A percentile compares a stretch with the other conserved stretches of the same genome.
These are phyloP conservation scores for Coccomyxa sp. DNA, from an alignment of 139 green algal species.

Conservation along the genomic window DNA sequence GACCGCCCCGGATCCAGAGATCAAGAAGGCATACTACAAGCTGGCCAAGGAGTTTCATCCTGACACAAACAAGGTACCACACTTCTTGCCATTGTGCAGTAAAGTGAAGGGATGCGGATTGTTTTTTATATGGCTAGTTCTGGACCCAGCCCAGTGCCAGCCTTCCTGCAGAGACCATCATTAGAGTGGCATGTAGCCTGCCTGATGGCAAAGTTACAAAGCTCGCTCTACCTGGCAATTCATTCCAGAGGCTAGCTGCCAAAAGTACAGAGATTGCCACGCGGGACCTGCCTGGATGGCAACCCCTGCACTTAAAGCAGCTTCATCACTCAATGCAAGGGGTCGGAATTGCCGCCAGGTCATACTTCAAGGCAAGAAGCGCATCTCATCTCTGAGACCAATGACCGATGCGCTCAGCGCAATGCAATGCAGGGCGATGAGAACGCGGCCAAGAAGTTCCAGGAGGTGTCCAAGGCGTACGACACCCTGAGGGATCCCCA, in stretches of 20 bases:
- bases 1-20: slow-evolving; percentile 67
- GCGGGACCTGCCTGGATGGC: neutral
- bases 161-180: too few relatives aligned
- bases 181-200: too few relatives aligned
- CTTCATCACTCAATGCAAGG: neutral
- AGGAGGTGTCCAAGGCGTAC: slow-evolving; percentile 86
- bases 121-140: too few relatives aligned
- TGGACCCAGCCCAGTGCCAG: too few relatives aligned
- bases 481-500: slow-evolving; percentile 81
- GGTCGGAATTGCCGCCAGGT: neutral
- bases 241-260: too few relatives aligned
- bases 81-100: too few relatives aligned
- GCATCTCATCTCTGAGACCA: too few relatives aligned
- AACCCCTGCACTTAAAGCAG: neutral
- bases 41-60: slow-evolving; percentile 90
- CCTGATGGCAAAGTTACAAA: too few relatives aligned
- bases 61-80: slow-evolving; percentile 82
- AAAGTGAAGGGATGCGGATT: too few relatives aligned
- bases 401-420: too few relatives aligned
- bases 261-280: too few relatives aligned
- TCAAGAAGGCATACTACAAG: slow-evolving; percentile 90
- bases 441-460: slow-evolving; percentile 73
- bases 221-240: too few relatives aligned
- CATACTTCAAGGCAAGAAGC: neutral
- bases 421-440: slow-evolving; percentile 59